phyloP scores from a whole-genome alignment of 116 monocot genomes.

The Cymodocea nodosa region DNA sequence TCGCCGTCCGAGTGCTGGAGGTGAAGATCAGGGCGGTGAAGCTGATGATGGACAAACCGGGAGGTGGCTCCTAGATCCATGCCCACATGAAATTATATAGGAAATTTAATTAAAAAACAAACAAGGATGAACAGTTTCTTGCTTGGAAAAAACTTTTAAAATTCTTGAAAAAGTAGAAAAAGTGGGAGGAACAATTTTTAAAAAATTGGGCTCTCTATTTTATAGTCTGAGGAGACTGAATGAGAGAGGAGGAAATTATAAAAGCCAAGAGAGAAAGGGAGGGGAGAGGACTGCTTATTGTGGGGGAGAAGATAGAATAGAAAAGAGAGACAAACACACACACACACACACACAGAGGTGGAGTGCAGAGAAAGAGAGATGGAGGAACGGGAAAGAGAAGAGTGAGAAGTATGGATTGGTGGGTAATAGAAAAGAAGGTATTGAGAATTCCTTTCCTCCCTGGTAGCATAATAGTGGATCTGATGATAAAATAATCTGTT shows the following conservation, averaged over 20 bases:
- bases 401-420: not conserved
- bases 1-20: constrained; percentile 39
- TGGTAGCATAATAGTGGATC: too few relatives aligned
- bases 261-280: not conserved
- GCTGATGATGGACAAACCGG: constrained; percentile 50
- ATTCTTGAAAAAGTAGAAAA: constrained; percentile 8
- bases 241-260: constrained; percentile 6
- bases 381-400: not conserved
- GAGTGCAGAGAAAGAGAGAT: constrained; percentile 7
- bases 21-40: constrained; percentile 40
- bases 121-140: constrained; percentile 7
- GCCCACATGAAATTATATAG: constrained; percentile 23
- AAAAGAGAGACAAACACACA: not conserved
- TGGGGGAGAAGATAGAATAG: constrained; percentile 5
- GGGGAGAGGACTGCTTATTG: not conserved
- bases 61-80: constrained; percentile 79
- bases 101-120: constrained; percentile 3
- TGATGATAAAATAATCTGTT: constrained; percentile 3
- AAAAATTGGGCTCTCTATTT: not conserved
- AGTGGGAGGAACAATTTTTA: constrained; percentile 3
- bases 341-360: not conserved
- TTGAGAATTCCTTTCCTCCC: constrained; percentile 2
- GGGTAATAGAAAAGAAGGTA: constrained; percentile 1
- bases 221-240: not conserved
- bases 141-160: not conserved